These are phyloP conservation scores for Coemansia sp. DNA, from an alignment of 192 early-diverging fungal genomes.

Conservation along the genomic window DNA sequence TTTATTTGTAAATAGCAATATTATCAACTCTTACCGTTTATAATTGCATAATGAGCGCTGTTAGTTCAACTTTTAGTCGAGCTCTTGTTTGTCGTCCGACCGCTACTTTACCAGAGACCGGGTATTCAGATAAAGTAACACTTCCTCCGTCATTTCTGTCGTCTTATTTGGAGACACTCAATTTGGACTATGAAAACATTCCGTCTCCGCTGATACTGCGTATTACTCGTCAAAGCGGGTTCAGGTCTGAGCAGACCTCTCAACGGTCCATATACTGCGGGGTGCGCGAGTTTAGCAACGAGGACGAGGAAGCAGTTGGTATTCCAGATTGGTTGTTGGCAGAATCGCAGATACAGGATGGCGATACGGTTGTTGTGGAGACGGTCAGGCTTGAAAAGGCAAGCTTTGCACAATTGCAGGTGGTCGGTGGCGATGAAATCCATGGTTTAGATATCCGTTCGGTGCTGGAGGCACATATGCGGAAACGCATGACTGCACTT, in stretches of 20 bases:
- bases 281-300: conserved; percentile 71
- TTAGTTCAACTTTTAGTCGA: neutral
- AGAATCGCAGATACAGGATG: conserved; percentile 40
- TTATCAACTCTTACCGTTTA: neutral
- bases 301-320: conserved; percentile 48
- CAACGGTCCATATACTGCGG: conserved; percentile 43
- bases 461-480: conserved; percentile 66
- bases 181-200: conserved; percentile 6
- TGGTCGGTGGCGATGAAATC: conserved; percentile 24
- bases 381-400: conserved; percentile 66
- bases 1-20: neutral
- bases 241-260: neutral
- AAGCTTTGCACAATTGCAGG: conserved; percentile 63
- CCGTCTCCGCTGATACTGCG: conserved; percentile 44
- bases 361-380: conserved; percentile 56
- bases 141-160: neutral
- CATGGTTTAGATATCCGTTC: conserved; percentile 48
- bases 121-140: conserved; percentile 1
- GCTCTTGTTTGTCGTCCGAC: neutral
- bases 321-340: conserved; percentile 61
- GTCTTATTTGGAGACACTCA: neutral
- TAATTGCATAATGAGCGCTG: neutral
- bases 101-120: neutral
- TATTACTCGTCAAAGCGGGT: neutral
- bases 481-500: conserved; percentile 66